Base-by-base conservation (phyloP, 2,329 filamentous ascomycete genomes). In the Diaporthe australafricana region DNA sequence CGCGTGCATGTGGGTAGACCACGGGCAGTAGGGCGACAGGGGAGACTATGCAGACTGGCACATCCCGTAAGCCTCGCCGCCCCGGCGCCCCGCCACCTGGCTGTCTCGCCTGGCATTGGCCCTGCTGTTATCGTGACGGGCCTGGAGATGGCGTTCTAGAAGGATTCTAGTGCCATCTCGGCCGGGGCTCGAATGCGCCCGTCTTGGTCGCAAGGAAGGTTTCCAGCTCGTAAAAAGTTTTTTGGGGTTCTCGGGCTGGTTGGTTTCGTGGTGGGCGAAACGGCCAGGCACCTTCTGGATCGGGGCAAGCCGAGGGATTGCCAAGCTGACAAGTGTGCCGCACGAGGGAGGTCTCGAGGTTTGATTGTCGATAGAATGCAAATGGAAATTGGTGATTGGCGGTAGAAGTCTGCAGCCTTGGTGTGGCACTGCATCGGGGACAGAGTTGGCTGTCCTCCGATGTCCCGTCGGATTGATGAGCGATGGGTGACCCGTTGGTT, bases 101-200 rank as follows among this genome's bases (percentile, higher is more conserved):
- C 17, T n/a, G 9, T 32, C 40, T 9, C 16, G 16, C 40, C 56
- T 62, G 25, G 56, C 57, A 63, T 48, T 63, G 57, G 57, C 25
- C 40, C n/a, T 30, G 22, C 16, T 42, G 66, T 68, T 55, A 68
- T 68, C 50, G 25, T 45, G 66, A 17, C 20, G 60, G 60, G 22
- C 27, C 52, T 50, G 25, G 17, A 9, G 32, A 42, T 38, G 38
- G 56, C 57, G 35, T 63, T 55, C 68, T 70, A 70, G 68, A 70
- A 70, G 68, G 48, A 70, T 70, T 70, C 68, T 66, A 66, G 47
- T n/a, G 68, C 48, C 30, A 38, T 55, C 50, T 22, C 1, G 57
- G 16, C 57, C 57, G n/a, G 27, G 8, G 48, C 45, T 45, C 35
- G 65, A 50, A 53, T 45, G 48, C 65, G n/a, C n/a, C 9, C 32